These are phyloP conservation scores for Eucalyptus marginata DNA, from an alignment of 345 rosid genomes.

Conservation along the genomic window DNA sequence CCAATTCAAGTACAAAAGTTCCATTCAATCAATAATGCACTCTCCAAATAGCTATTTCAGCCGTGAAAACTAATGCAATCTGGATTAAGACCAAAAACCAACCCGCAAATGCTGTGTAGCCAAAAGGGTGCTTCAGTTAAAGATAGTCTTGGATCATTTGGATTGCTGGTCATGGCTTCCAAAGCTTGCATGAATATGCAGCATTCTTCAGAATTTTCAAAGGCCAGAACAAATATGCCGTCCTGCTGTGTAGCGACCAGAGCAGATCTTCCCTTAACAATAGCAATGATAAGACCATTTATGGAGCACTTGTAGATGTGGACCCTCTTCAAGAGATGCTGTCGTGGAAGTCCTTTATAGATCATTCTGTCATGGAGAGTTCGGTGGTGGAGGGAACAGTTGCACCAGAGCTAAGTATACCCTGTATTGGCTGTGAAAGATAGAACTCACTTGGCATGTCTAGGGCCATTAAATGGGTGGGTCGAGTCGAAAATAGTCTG, in stretches of 20 bases:
- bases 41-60: not conserved
- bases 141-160: constrained; percentile 64
- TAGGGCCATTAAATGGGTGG: not conserved
- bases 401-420: constrained; percentile 69
- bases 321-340: constrained; percentile 21
- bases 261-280: constrained; percentile 41
- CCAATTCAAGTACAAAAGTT: not conserved
- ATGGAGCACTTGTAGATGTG: constrained; percentile 45
- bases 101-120: constrained; percentile 30
- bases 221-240: constrained; percentile 16
- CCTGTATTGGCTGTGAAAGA: constrained; percentile 30
- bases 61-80: not conserved
- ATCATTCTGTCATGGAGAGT: constrained; percentile 73
- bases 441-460: constrained; percentile 28
- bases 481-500: too few species aligned
- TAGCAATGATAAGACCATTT: constrained; percentile 20
- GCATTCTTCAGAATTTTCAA: constrained; percentile 57
- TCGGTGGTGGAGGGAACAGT: constrained; percentile 58
- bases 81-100: not conserved
- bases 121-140: constrained; percentile 22
- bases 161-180: constrained; percentile 52
- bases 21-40: not conserved
- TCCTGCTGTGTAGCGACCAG: constrained; percentile 79
- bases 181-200: constrained; percentile 41
- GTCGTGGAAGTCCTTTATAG: constrained; percentile 48